Conservation (phyloP, 257 asterid species). For the Asclepias syriaca region DNA sequence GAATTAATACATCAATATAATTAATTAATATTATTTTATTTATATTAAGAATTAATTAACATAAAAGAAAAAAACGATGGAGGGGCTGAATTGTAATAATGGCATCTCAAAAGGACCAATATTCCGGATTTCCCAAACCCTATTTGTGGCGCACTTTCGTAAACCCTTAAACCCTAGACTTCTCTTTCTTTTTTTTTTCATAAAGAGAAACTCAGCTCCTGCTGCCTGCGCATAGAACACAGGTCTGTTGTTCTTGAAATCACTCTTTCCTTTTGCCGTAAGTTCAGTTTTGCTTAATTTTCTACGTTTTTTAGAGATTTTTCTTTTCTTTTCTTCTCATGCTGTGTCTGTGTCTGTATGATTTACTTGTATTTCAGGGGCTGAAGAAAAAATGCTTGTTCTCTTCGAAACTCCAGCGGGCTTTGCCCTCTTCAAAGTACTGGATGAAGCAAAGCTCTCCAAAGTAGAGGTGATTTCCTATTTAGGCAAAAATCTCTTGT, state of each 20-base stretch:
- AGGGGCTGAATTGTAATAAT: background rate
- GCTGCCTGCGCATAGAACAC: background rate
- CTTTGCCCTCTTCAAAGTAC: conserved; percentile 53
- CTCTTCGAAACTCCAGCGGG: conserved; percentile 58
- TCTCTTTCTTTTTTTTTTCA: too few relatives aligned
- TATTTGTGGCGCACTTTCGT: background rate
- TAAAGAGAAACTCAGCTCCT: too few relatives aligned
- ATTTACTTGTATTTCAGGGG: conserved; percentile 1
- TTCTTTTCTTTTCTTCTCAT: background rate
- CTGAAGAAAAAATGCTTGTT: conserved; percentile 28
- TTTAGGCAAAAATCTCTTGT: background rate
- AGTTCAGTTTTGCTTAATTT: background rate
- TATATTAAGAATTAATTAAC: too few relatives aligned
- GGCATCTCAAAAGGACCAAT: background rate
- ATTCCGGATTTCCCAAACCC: background rate
- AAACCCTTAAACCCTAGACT: conserved; percentile 6
- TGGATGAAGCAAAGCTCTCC: conserved; percentile 55
- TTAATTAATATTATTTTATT: too few relatives aligned
- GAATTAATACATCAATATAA: too few relatives aligned
- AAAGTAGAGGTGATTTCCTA: conserved; percentile 40
- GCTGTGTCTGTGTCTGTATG: background rate
- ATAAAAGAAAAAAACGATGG: background rate
- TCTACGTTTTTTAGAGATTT: too few relatives aligned
- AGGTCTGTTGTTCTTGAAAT: background rate
- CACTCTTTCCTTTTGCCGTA: background rate